phyloP scores from a whole-genome alignment of 2,329 filamentous ascomycete genomes.

The Diaporthe caulivora region DNA sequence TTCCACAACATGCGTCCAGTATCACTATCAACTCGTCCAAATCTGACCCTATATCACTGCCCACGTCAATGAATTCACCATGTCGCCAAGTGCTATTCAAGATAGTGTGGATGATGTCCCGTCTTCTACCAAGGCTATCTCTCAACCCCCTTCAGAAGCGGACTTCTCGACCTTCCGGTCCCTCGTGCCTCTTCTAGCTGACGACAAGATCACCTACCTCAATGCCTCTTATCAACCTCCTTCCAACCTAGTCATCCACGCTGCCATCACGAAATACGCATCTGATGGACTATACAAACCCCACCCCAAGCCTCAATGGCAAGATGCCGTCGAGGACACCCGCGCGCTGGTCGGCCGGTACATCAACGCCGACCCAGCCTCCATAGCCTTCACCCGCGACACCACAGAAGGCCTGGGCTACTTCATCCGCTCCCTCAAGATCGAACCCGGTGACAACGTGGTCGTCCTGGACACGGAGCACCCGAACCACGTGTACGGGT shows the following conservation, averaged over 20 bases:
- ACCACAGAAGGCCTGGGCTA: slow-evolving; percentile 49
- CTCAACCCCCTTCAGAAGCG: slow-evolving; percentile 3
- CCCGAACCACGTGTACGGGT: slow-evolving; percentile 49
- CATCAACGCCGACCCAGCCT: slow-evolving; percentile 45
- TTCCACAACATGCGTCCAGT: background rate
- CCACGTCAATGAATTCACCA: background rate
- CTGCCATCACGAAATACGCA: slow-evolving; percentile 46
- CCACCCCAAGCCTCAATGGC: slow-evolving; percentile 46
- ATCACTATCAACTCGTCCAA: background rate
- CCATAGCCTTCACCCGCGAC: slow-evolving; percentile 49
- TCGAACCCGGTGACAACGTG: slow-evolving; percentile 49
- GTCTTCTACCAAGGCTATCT: background rate
- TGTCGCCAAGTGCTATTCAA: slow-evolving; percentile 6
- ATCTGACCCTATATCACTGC: too few relatives aligned
- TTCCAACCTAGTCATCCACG: slow-evolving; percentile 48
- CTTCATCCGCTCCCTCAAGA: slow-evolving; percentile 45
- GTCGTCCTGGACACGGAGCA: slow-evolving; percentile 50
- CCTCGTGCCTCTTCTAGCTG: slow-evolving; percentile 42
- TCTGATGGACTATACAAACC: slow-evolving; percentile 44
- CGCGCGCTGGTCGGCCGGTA: slow-evolving; percentile 45
- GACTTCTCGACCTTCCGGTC: slow-evolving; percentile 41
- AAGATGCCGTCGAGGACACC: slow-evolving; percentile 41
- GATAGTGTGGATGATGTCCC: background rate
- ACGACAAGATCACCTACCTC: slow-evolving; percentile 44
- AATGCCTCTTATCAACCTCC: slow-evolving; percentile 49